These are phyloP conservation scores for Paramecium sonneborni DNA, from an alignment of 73 alveolate species.

Conservation along the genomic window DNA sequence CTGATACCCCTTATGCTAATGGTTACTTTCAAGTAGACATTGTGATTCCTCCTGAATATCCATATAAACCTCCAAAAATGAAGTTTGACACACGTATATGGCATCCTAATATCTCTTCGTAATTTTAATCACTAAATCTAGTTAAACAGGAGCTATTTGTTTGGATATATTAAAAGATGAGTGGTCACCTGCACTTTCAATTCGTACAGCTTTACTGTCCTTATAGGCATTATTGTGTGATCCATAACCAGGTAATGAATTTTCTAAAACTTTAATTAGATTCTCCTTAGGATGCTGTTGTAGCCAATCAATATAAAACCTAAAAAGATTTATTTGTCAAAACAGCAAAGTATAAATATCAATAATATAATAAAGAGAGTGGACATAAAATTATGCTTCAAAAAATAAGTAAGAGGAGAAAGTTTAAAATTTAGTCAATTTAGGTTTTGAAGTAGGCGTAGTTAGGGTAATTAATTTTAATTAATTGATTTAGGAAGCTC, in stretches of 20 bases:
- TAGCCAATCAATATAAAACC: slow-evolving; percentile 86
- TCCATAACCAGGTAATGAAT: slow-evolving; percentile 84
- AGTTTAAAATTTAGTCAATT: slow-evolving; percentile 79
- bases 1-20: slow-evolving; percentile 89
- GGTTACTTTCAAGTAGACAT: slow-evolving; percentile 89
- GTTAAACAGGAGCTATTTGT: slow-evolving; percentile 96
- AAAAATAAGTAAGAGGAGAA: slow-evolving; percentile 72
- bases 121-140: slow-evolving; percentile 60
- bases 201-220: slow-evolving; percentile 93
- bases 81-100: slow-evolving; percentile 83
- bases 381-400: slow-evolving; percentile 75
- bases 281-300: slow-evolving; percentile 98
- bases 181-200: slow-evolving; percentile 97
- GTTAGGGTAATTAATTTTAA: slow-evolving; percentile 55
- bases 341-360: slow-evolving; percentile 80
- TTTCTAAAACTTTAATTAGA: slow-evolving; percentile 58
- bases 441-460: slow-evolving; percentile 87
- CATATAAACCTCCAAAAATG: slow-evolving; percentile 97
- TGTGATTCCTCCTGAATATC: slow-evolving; percentile 91
- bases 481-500: slow-evolving; percentile 62
- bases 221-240: slow-evolving; percentile 90
- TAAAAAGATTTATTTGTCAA: slow-evolving; percentile 78
- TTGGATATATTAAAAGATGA: slow-evolving; percentile 92
- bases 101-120: slow-evolving; percentile 89
- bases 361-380: slow-evolving; percentile 55